Percentiles rank a stretch among this genome's conserved stretches.
These are phyloP conservation scores for Drechmeria coniospora DNA, from an alignment of 2,329 filamentous ascomycete genomes.

Conservation along the genomic window DNA sequence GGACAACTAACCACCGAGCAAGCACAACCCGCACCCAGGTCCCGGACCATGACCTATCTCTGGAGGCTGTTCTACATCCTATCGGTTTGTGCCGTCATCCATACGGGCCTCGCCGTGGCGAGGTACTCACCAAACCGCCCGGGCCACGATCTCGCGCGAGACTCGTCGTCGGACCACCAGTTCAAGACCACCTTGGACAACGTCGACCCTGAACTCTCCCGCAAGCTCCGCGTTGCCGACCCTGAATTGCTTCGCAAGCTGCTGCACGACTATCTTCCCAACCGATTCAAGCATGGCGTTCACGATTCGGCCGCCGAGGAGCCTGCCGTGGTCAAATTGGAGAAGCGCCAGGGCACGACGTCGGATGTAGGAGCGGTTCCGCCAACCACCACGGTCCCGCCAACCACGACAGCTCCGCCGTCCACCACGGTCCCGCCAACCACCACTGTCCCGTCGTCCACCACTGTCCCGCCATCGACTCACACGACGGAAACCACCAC, in stretches of 20 bases:
- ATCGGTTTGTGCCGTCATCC: constrained; percentile 13
- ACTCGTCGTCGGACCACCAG: constrained; percentile 1
- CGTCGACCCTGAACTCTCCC: no score
- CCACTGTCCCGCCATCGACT: neutral
- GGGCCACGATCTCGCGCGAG: neutral
- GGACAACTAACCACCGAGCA: neutral
- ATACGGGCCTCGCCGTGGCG: constrained; percentile 9
- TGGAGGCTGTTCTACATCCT: no score
- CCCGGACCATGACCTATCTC: no score
- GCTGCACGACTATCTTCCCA: constrained; percentile 45
- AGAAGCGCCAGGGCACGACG: no score
- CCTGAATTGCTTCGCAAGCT: constrained; percentile 48
- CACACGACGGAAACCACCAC: constrained; percentile 3
- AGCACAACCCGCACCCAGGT: no score
- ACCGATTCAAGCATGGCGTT: constrained; percentile 52
- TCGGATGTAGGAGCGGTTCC: no score
- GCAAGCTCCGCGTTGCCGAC: constrained; percentile 37
- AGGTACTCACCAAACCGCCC: no score
- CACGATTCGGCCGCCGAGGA: constrained; percentile 49
- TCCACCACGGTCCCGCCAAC: constrained; percentile 3
- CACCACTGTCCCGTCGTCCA: constrained; percentile 1
- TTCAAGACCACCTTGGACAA: constrained; percentile 3
- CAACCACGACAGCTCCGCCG: constrained; percentile 7
- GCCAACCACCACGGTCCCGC: neutral
- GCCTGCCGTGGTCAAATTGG: constrained; percentile 44